phyloP scores from a whole-genome alignment of 1,284 basidiomycete genomes.

The Heliocybe sulcata region DNA sequence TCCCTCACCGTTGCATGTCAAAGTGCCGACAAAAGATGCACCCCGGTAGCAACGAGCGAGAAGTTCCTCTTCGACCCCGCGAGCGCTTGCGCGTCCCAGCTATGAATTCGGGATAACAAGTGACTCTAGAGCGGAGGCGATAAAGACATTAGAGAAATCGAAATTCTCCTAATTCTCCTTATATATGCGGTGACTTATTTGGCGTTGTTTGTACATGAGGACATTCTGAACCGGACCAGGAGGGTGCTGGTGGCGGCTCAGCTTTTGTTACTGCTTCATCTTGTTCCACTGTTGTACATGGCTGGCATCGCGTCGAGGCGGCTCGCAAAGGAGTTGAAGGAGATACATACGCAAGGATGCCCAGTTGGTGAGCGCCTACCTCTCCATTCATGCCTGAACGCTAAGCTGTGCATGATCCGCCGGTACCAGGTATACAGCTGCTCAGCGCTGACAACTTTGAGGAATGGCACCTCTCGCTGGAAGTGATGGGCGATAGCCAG shows the following conservation, averaged over 20 bases:
- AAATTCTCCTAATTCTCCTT: slow-evolving; percentile 5
- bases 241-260: not conserved
- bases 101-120: slow-evolving; percentile 39
- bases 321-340: slow-evolving; percentile 65
- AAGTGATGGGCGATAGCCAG: slow-evolving; percentile 72
- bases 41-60: slow-evolving; percentile 23
- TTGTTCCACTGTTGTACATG: slow-evolving; percentile 29
- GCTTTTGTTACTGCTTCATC: slow-evolving; percentile 2
- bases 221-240: slow-evolving; percentile 3
- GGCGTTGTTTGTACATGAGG: slow-evolving; percentile 7
- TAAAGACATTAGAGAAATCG: slow-evolving; percentile 28
- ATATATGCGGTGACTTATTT: slow-evolving; percentile 7
- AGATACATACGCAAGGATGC: slow-evolving; percentile 63
- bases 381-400: not conserved
- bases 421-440: slow-evolving; percentile 66
- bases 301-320: slow-evolving; percentile 59
- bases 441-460: slow-evolving; percentile 66
- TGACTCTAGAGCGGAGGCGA: slow-evolving; percentile 56
- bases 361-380: slow-evolving; percentile 49
- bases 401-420: not conserved
- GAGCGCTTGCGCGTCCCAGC: slow-evolving; percentile 52
- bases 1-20: slow-evolving; percentile 27
- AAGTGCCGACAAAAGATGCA: slow-evolving; percentile 17
- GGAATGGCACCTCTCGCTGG: slow-evolving; percentile 67
- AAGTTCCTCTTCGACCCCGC: slow-evolving; percentile 46